These are phyloP conservation scores for Pythium guiyangense DNA, from an alignment of 352 stramenopile species.

Conservation along the genomic window DNA sequence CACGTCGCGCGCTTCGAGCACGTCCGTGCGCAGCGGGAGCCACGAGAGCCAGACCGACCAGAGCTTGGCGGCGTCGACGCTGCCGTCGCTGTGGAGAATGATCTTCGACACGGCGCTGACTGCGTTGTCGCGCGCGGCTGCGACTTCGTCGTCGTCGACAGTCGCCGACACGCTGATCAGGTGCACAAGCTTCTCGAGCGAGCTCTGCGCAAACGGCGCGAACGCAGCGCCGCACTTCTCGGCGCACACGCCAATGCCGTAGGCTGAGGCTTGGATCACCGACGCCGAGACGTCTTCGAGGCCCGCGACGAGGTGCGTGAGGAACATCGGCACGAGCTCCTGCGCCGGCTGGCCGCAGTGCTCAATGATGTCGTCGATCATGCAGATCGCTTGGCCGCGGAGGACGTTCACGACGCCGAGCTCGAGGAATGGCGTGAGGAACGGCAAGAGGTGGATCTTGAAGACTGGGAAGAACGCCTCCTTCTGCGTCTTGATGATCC, in stretches of 20 bases:
- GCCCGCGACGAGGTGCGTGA: conserved; percentile 64
- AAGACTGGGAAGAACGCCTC: conserved; percentile 76
- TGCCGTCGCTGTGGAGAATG: conserved; percentile 40
- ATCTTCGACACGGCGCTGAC: conserved; percentile 85
- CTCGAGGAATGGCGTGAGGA: conserved; percentile 67
- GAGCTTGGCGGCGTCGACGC: conserved; percentile 53
- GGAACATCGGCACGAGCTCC: conserved; percentile 71
- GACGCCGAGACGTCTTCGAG: conserved; percentile 61
- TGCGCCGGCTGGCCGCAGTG: conserved; percentile 65
- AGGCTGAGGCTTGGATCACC: conserved; percentile 78
- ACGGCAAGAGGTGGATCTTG: conserved; percentile 57
- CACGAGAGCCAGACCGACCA: conserved; percentile 78
- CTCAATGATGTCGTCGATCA: conserved; percentile 87
- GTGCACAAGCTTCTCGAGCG: conserved; percentile 73
- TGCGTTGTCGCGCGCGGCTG: conserved; percentile 74
- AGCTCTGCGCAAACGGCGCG: conserved; percentile 52
- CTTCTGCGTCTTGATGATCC: conserved; percentile 81
- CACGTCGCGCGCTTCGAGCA: conserved; percentile 72
- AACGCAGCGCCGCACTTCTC: conserved; percentile 74
- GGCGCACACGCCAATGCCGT: conserved; percentile 80
- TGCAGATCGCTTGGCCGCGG: conserved; percentile 81
- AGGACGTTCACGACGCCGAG: conserved; percentile 51
- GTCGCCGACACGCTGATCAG: conserved; percentile 46
- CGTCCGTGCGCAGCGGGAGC: conserved; percentile 74
- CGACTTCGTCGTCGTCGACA: conserved; percentile 55